These are phyloP conservation scores for Fusarium subglutinans DNA, from an alignment of 2,329 filamentous ascomycete species.

Conservation along the genomic window DNA sequence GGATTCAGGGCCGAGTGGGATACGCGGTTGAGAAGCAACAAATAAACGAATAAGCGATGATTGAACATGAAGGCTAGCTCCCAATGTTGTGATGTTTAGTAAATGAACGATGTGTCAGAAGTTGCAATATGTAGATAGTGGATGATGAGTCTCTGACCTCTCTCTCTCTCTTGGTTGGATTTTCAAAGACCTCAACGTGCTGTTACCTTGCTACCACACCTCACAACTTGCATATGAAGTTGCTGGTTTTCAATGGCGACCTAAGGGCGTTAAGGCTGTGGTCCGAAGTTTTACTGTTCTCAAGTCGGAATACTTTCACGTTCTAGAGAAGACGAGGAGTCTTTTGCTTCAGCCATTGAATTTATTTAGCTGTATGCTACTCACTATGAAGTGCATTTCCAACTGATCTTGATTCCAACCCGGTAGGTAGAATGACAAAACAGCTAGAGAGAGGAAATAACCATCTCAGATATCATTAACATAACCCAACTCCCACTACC, in stretches of 20 bases:
- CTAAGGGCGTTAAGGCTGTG: background rate
- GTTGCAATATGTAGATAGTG: conserved; percentile 3
- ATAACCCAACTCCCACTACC: conserved; percentile 42
- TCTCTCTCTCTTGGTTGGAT: background rate
- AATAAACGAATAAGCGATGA: background rate
- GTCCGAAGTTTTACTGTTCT: background rate
- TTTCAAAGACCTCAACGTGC: background rate
- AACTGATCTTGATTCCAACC: background rate
- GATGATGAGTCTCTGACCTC: conserved; percentile 6
- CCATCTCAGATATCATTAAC: conserved; percentile 29
- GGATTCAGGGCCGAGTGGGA: conserved; percentile 19
- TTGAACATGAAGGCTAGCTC: background rate
- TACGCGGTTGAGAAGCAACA: background rate
- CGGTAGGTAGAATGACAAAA: background rate
- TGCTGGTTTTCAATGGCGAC: background rate
- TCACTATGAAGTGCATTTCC: background rate
- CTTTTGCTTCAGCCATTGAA: conserved; percentile 8
- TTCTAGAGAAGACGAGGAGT: too few species aligned
- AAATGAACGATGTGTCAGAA: background rate
- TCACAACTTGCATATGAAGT: background rate
- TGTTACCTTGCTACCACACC: background rate
- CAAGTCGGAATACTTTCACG: background rate
- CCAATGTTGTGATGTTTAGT: background rate
- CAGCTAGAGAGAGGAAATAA: conserved; percentile 23
- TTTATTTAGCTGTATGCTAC: conserved; percentile 24